Evolutionary conservation across 1,284 basidiomycete species (phyloP).

Genomic region (Erythrobasidium hasegawianum): DNA sequence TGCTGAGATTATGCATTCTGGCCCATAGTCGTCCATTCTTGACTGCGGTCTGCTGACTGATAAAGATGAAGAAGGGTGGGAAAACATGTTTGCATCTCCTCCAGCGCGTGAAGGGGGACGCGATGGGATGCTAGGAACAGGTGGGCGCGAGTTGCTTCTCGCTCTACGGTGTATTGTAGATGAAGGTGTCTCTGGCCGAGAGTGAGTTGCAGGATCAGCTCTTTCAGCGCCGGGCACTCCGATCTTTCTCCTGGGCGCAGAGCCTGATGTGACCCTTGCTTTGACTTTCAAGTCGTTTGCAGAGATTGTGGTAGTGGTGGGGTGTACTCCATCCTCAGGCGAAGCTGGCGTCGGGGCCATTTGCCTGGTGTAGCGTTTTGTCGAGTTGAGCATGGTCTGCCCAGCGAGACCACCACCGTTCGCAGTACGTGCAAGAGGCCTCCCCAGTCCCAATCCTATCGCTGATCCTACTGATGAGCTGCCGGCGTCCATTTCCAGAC

Average conservation of each 20-base stretch:
- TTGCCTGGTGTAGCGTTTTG: conserved; percentile 27
- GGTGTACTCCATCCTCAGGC: background rate
- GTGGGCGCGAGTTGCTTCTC: conserved; percentile 11
- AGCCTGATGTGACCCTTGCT: conserved; percentile 42
- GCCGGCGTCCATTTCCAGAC: background rate
- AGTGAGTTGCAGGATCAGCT: conserved; percentile 33
- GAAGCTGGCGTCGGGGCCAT: conserved; percentile 12
- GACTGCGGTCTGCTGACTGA: conserved; percentile 6
- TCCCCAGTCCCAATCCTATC: background rate
- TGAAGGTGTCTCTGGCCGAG: conserved; percentile 4
- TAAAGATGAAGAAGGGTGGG: background rate
- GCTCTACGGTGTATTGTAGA: conserved; percentile 12
- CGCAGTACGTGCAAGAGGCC: background rate
- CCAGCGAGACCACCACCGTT: background rate
- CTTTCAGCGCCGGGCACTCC: conserved; percentile 40
- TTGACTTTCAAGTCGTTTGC: conserved; percentile 14
- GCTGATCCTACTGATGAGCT: conserved; percentile 7
- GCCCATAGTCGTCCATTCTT: conserved; percentile 13
- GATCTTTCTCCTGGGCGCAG: conserved; percentile 38
- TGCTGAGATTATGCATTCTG: conserved; percentile 14
- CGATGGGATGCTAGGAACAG: background rate
- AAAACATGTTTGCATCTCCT: conserved; percentile 7
- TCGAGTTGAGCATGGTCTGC: conserved; percentile 8
- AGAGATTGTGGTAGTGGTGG: conserved; percentile 7
- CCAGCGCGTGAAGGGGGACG: background rate